A percentile compares a stretch with the other conserved stretches of the same genome.
These are phyloP conservation scores for Ploettnerulaceae sp. DNA, from an alignment of 2,329 filamentous ascomycete species.

Conservation along the genomic window DNA sequence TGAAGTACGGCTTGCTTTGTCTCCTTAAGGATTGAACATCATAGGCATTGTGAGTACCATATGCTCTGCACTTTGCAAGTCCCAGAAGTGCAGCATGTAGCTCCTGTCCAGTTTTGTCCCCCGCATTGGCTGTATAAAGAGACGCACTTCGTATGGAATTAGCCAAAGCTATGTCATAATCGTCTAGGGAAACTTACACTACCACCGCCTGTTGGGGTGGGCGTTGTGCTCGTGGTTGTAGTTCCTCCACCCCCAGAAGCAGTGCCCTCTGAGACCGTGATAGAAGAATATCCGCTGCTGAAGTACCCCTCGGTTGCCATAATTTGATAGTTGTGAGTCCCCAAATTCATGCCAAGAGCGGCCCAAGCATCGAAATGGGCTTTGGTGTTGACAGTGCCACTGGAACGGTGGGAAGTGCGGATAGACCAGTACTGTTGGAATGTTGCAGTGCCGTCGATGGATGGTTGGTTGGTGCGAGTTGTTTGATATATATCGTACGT, in stretches of 20 bases:
- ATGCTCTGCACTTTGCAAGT: neutral
- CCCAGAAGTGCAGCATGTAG: neutral
- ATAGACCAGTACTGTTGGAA: conserved; percentile 53
- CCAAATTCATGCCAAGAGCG: conserved; percentile 43
- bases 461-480: conserved; percentile 33
- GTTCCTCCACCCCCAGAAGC: neutral
- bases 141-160: neutral
- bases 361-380: conserved; percentile 52
- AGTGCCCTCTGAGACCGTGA: conserved; percentile 3
- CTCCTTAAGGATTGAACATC: neutral
- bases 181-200: neutral
- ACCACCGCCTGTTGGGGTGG: neutral
- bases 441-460: conserved; percentile 47
- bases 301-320: conserved; percentile 7
- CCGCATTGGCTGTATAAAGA: neutral
- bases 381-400: conserved; percentile 45
- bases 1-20: too few species aligned
- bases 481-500: conserved; percentile 44
- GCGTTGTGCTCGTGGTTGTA: neutral
- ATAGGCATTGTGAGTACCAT: neutral
- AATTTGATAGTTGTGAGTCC: conserved; percentile 29
- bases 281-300: neutral
- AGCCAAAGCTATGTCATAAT: neutral
- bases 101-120: neutral
- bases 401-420: conserved; percentile 43